Evolutionary conservation across 306 rosid genomes (phyloP).

Genomic region (Citrullus colocynthis): DNA sequence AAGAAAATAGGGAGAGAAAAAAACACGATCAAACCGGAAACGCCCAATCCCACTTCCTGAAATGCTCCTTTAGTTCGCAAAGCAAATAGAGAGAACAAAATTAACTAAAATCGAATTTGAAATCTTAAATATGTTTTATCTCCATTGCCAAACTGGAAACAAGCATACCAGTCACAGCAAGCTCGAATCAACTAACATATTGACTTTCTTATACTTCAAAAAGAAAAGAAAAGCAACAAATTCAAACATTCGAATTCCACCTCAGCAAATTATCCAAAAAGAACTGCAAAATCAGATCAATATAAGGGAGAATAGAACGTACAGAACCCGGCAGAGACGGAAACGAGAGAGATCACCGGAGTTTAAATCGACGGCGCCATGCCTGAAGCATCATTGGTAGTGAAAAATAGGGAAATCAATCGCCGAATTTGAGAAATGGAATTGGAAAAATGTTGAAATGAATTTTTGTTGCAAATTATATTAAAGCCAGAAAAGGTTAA

Average conservation of each 20-base stretch:
- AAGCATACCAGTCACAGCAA: background rate
- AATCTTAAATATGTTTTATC: background rate
- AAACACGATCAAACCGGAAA: background rate
- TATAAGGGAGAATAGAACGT: background rate
- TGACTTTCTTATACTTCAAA: background rate
- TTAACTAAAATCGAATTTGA: background rate
- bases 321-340: background rate
- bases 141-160: background rate
- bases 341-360: background rate
- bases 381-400: background rate
- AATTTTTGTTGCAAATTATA: constrained; percentile 33
- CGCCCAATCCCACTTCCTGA: background rate
- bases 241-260: background rate
- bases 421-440: background rate
- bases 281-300: constrained; percentile 3
- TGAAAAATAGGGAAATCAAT: background rate
- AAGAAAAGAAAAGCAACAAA: background rate
- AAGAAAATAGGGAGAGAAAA: too few species aligned
- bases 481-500: constrained; percentile 33
- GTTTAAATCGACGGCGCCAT: constrained; percentile 8
- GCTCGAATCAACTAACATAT: background rate
- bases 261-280: background rate
- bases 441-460: background rate
- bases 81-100: background rate
- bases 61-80: background rate